A percentile compares a stretch with the other conserved stretches of the same genome.
Evolutionary conservation across 2,329 filamentous ascomycete genomes (phyloP).

Genomic region (Ceratocystis variospora): DNA sequence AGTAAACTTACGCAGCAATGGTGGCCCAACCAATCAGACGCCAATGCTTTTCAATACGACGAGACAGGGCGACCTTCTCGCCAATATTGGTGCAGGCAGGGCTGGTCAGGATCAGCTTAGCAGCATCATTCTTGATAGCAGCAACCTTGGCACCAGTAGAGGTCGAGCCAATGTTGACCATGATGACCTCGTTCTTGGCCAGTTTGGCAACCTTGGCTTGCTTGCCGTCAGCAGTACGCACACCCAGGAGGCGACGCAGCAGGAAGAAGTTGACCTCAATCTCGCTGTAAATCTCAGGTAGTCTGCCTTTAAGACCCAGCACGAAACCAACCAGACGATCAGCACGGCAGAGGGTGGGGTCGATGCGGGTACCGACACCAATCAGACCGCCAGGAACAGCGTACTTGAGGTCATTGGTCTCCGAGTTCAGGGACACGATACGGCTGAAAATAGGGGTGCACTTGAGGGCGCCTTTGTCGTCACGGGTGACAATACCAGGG

Average conservation of each 20-base stretch:
- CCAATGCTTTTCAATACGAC: slow-evolving; percentile 99
- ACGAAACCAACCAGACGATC: slow-evolving; percentile 98
- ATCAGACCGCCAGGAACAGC: slow-evolving; percentile 95
- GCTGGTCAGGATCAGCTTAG: slow-evolving; percentile 82
- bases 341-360: slow-evolving; percentile 94
- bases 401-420: slow-evolving; percentile 97
- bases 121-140: slow-evolving; percentile 93
- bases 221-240: slow-evolving; percentile 95
- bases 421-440: slow-evolving; percentile 88
- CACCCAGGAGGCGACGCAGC: slow-evolving; percentile 82
- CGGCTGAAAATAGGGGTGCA: slow-evolving; percentile 96
- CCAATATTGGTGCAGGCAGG: slow-evolving; percentile 94
- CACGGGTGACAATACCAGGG: slow-evolving; percentile 94
- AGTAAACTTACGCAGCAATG: slow-evolving; percentile 49
- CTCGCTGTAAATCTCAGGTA: slow-evolving; percentile 95
- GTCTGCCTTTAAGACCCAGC: slow-evolving; percentile 79
- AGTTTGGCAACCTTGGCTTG: slow-evolving; percentile 98
- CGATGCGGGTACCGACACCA: slow-evolving; percentile 93
- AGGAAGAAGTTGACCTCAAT: slow-evolving; percentile 99
- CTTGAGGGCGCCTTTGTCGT: slow-evolving; percentile 83
- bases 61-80: slow-evolving; percentile 91
- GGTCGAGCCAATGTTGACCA: slow-evolving; percentile 98
- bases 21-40: slow-evolving; percentile 85
- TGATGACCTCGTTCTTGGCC: slow-evolving; percentile 95
- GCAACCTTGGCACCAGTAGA: slow-evolving; percentile 95